phyloP scores from a whole-genome alignment of 176 grass and related monocot species.

The Cenchrus purpureus region DNA sequence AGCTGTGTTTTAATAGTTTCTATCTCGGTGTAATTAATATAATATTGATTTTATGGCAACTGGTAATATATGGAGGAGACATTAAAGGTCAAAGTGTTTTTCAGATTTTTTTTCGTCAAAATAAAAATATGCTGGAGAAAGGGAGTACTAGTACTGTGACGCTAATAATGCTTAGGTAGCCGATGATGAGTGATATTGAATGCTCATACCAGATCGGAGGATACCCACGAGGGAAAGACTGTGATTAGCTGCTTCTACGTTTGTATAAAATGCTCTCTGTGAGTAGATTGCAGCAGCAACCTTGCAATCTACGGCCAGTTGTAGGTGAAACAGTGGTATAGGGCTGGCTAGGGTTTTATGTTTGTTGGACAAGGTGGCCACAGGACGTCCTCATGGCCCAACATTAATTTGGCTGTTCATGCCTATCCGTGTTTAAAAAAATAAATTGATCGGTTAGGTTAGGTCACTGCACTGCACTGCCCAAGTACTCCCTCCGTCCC shows the following conservation, averaged over 20 bases:
- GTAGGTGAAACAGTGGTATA: background rate
- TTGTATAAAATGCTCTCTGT: background rate
- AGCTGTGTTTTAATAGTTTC: background rate
- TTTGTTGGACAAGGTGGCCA: background rate
- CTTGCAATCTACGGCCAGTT: background rate
- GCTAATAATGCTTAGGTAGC: background rate
- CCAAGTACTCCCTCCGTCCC: too few relatives aligned
- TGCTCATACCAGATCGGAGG: background rate
- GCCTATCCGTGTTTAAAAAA: background rate
- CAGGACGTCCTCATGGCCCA: background rate
- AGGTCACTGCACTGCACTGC: background rate
- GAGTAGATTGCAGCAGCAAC: background rate
- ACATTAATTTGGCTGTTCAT: background rate
- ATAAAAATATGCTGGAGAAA: too few relatives aligned
- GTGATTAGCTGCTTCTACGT: constrained; percentile 1
- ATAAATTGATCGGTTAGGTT: background rate
- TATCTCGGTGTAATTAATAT: background rate
- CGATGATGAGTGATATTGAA: background rate
- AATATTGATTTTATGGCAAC: background rate
- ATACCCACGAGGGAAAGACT: background rate
- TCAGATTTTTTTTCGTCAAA: background rate
- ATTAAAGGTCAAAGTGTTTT: background rate
- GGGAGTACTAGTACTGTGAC: background rate
- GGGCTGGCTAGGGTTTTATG: background rate
- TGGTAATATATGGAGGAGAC: background rate